Conservation (phyloP, 306 rosid genomes). For the Senna tora region DNA sequence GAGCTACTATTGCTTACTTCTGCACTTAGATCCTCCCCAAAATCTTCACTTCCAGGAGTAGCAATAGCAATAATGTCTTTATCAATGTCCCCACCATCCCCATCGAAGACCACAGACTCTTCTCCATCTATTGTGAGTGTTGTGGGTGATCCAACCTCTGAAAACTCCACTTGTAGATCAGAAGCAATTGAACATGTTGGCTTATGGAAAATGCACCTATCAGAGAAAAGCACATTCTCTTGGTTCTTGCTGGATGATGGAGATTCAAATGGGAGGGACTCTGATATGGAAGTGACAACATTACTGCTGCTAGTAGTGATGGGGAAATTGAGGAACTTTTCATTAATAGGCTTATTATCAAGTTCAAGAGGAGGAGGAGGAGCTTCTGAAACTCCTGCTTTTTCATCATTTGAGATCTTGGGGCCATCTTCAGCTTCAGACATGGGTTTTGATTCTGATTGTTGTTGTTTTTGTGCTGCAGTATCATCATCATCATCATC, state of each 20-base stretch:
- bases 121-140: slow-evolving; percentile 66
- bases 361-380: too few relatives aligned
- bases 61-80: slow-evolving; percentile 47
- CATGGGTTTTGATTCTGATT: slow-evolving; percentile 37
- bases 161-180: slow-evolving; percentile 90
- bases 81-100: slow-evolving; percentile 68
- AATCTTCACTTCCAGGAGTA: slow-evolving; percentile 44
- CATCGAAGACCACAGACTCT: slow-evolving; percentile 45
- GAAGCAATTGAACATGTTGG: slow-evolving; percentile 83
- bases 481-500: too few relatives aligned
- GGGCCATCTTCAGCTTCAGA: slow-evolving; percentile 34
- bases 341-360: slow-evolving; percentile 29
- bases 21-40: slow-evolving; percentile 35
- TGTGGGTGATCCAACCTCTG: slow-evolving; percentile 82
- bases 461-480: too few relatives aligned
- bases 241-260: slow-evolving; percentile 47
- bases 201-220: slow-evolving; percentile 52
- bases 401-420: slow-evolving; percentile 28
- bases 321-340: slow-evolving; percentile 36
- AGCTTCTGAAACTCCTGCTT: slow-evolving; percentile 29
- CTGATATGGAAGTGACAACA: slow-evolving; percentile 34
- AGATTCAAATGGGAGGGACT: slow-evolving; percentile 39
- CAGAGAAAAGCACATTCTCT: slow-evolving; percentile 40
- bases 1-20: slow-evolving; percentile 33
- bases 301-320: slow-evolving; percentile 10